Base-by-base conservation (phyloP, 805 yeast genomes). In the Starmerella asiatica region DNA sequence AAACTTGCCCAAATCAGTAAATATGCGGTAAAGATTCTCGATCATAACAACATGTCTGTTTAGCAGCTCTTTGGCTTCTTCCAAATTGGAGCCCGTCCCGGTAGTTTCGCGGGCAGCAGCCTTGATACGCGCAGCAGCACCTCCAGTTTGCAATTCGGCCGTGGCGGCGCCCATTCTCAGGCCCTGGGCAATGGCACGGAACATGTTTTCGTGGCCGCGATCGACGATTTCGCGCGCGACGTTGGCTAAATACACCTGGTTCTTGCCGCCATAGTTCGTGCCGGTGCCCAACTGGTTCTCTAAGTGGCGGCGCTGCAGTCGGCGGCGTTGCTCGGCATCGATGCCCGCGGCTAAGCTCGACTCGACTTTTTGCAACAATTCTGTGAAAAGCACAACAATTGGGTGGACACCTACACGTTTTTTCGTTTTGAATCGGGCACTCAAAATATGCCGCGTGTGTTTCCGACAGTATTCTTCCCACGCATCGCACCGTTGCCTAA, bases 381-480 rank as follows among this genome's bases (percentile, higher is more conserved):
- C 58, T 1, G 79, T 69, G 40, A 71, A 68, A 28, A 67, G 68
- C 34, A 64, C 60, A 4, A 70, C 67, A 37, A 65, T 60, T 2
- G 64, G 63, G 27, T 67, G 58, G 2, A 73, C 65, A 6, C 64
- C 69, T 21, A 59, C 59, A 4, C 62, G 53, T 41, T 61, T 61
- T 42, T 60, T 59, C 28, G 59, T 60, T 17, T 51, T 61, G 38
- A 54, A 49, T 6, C 52, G 55, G 29, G 55, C 56, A 40, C 67
- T 63, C 30, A 65, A 67, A 15, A 75, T 62, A 14, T 52, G 46
- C 23, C 64, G 59, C 5, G 70, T 58, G 54, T 80, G 83, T n/a
- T 59, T 60, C 15, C 69, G 70, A 19, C 78, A 57, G 45, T 71
- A 73, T 45, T 70, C 71, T 16, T 60, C 59, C 93, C 93, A 83